Evolutionary conservation across 2,329 filamentous ascomycete species (phyloP).

Genomic region (Ophiostoma tasmaniense): DNA sequence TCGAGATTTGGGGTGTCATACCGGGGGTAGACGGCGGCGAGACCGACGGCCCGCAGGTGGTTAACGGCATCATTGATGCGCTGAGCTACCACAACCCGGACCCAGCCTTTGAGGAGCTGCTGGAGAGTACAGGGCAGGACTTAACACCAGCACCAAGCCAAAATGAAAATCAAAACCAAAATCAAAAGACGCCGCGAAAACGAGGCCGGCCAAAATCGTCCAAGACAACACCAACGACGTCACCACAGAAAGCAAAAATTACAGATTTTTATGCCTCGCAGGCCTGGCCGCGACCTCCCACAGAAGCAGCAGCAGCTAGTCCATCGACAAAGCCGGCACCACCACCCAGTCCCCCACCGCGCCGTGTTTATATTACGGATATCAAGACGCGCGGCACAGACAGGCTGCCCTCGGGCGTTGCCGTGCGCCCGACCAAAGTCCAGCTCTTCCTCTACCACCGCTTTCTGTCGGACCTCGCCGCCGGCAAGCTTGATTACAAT

Average conservation of each 20-base stretch:
- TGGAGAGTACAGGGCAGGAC: constrained; percentile 23
- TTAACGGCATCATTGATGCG: constrained; percentile 86
- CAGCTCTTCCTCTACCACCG: constrained; percentile 87
- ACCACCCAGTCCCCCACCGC: not conserved
- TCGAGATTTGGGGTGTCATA: constrained; percentile 78
- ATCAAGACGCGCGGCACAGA: constrained; percentile 70
- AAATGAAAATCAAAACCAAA: not conserved
- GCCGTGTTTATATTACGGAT: constrained; percentile 66
- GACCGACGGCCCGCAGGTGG: constrained; percentile 43
- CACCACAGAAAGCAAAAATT: constrained; percentile 18
- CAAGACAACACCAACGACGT: not conserved
- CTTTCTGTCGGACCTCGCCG: constrained; percentile 68
- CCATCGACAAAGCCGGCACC: not conserved
- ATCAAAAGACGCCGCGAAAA: not conserved
- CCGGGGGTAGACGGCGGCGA: not conserved
- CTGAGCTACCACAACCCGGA: constrained; percentile 72
- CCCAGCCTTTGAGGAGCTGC: constrained; percentile 52
- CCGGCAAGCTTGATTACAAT: constrained; percentile 60
- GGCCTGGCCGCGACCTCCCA: not conserved
- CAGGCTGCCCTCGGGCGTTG: constrained; percentile 55
- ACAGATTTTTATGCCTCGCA: constrained; percentile 21
- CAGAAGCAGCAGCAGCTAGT: not conserved
- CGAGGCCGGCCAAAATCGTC: constrained; percentile 3
- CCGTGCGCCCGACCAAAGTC: constrained; percentile 67
- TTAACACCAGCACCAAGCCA: not conserved